These are phyloP conservation scores for Cutaneotrichosporon sp. DNA, from an alignment of 1,284 basidiomycete species.

Conservation along the genomic window DNA sequence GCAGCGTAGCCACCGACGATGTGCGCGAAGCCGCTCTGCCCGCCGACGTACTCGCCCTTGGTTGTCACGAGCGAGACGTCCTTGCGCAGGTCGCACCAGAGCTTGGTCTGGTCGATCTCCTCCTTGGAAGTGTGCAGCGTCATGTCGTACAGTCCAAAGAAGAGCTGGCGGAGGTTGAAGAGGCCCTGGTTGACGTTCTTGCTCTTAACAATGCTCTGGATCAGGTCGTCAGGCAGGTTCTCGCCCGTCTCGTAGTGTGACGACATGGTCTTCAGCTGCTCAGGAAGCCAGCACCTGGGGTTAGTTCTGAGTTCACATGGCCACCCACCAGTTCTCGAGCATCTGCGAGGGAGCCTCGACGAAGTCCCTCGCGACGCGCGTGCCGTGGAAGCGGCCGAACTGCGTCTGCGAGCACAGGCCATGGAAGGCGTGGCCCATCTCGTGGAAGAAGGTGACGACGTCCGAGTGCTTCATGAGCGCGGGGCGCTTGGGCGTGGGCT, in stretches of 20 bases:
- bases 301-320: not conserved
- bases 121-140: slow-evolving; percentile 29
- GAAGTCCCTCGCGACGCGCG: slow-evolving; percentile 64
- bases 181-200: slow-evolving; percentile 26
- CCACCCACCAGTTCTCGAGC: slow-evolving; percentile 76
- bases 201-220: slow-evolving; percentile 27
- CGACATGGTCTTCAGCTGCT: slow-evolving; percentile 30
- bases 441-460: slow-evolving; percentile 50
- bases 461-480: slow-evolving; percentile 67
- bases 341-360: slow-evolving; percentile 86
- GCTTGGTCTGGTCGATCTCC: slow-evolving; percentile 26
- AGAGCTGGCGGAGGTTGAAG: slow-evolving; percentile 29
- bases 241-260: slow-evolving; percentile 27
- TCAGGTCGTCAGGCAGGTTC: slow-evolving; percentile 25
- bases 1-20: slow-evolving; percentile 23
- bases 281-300: slow-evolving; percentile 24
- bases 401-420: slow-evolving; percentile 70
- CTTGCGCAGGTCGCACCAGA: slow-evolving; percentile 27
- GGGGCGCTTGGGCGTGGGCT: slow-evolving; percentile 62
- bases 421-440: slow-evolving; percentile 85
- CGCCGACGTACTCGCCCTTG: slow-evolving; percentile 24
- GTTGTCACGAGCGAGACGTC: slow-evolving; percentile 23
- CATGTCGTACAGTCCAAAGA: slow-evolving; percentile 28
- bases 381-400: slow-evolving; percentile 76
- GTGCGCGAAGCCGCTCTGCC: slow-evolving; percentile 26